Conservation (phyloP, 306 rosid species). For the Vigna angularis region DNA sequence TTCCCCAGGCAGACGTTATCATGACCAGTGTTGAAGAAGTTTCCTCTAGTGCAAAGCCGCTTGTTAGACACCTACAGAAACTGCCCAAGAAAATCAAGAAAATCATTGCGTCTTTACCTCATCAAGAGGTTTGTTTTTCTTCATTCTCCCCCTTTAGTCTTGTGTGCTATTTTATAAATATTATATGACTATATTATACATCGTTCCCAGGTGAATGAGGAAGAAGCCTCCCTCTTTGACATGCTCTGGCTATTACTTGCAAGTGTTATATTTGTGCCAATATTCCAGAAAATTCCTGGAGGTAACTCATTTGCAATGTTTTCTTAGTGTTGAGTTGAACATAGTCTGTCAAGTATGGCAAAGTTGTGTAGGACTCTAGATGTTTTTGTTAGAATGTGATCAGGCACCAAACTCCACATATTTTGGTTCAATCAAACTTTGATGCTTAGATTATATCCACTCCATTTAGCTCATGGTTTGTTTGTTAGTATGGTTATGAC, state of each 20-base stretch:
- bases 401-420: constrained; percentile 33
- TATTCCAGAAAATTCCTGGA: constrained; percentile 97
- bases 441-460: constrained; percentile 21
- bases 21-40: constrained; percentile 80
- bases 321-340: constrained; percentile 37
- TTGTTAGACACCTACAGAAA: constrained; percentile 72
- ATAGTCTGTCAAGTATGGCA: not conserved
- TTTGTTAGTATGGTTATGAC: constrained; percentile 35
- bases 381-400: constrained; percentile 35
- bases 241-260: constrained; percentile 97
- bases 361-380: constrained; percentile 39
- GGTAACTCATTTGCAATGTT: constrained; percentile 61
- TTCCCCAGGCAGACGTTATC: constrained; percentile 73
- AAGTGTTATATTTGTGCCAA: constrained; percentile 97
- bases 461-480: constrained; percentile 12
- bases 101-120: constrained; percentile 82
- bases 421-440: constrained; percentile 31
- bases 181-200: constrained; percentile 37
- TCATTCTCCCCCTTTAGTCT: constrained; percentile 23
- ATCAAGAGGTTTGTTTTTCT: constrained; percentile 77
- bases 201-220: constrained; percentile 86
- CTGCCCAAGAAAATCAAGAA: constrained; percentile 79
- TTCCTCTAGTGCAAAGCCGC: constrained; percentile 81
- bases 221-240: constrained; percentile 98
- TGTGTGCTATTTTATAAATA: constrained; percentile 36